Conservation (phyloP, 768 basidiomycete genomes). For the Mycena floridula region DNA sequence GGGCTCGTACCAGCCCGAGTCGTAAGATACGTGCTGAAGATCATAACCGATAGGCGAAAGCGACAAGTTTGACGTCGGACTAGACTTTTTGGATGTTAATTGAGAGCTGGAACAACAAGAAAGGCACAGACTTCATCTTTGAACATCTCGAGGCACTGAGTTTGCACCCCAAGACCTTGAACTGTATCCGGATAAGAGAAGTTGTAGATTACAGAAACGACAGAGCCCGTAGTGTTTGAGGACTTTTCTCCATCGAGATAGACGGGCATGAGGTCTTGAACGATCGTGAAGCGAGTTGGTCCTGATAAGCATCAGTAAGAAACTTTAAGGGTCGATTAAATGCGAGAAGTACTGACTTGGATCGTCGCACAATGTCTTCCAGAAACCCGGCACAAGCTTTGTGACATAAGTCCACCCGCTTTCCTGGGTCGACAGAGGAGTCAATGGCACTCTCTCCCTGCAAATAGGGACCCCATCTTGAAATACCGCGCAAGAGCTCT, state of each 20-base stretch:
- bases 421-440: conserved; percentile 18
- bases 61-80: neutral
- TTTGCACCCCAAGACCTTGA: neutral
- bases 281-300: conserved; percentile 42
- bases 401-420: conserved; percentile 35
- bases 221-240: neutral
- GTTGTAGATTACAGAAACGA: conserved; percentile 6
- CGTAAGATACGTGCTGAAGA: neutral
- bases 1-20: neutral
- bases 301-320: no score
- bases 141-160: no score
- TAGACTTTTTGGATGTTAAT: neutral
- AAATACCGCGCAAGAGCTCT: conserved; percentile 41
- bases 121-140: neutral
- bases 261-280: conserved; percentile 36
- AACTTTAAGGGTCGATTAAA: no score
- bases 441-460: conserved; percentile 29
- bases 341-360: conserved; percentile 26
- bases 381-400: conserved; percentile 44
- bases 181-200: conserved; percentile 3
- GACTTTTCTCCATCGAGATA: neutral
- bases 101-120: no score
- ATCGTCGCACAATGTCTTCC: conserved; percentile 39
- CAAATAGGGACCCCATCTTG: conserved; percentile 29
- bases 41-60: neutral